Percentiles rank a stretch among this genome's conserved stretches.
Evolutionary conservation across 257 asterid species (phyloP).

Genomic region (Rauvolfia tetraphylla): DNA sequence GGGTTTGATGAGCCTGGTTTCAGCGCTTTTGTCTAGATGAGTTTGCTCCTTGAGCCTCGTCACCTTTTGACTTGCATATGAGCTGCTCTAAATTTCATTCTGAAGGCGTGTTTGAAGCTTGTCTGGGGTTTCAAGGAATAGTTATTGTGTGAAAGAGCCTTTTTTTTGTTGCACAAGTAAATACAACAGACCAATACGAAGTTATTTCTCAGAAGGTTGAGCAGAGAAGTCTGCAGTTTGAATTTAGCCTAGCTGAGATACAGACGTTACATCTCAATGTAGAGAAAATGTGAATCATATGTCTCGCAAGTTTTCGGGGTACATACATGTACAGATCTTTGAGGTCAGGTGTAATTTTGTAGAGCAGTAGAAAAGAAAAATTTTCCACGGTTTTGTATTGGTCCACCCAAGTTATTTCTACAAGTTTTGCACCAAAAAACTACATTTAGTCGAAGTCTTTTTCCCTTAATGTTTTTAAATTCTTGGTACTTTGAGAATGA

Average conservation of each 20-base stretch:
- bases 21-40: background rate
- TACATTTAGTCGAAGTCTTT: too few relatives aligned
- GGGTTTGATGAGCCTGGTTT: background rate
- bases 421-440: too few relatives aligned
- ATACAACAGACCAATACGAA: background rate
- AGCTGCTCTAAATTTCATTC: background rate
- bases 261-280: background rate
- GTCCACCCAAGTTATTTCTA: background rate
- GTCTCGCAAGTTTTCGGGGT: background rate
- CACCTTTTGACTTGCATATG: background rate
- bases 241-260: slow-evolving; percentile 5
- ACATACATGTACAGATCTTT: slow-evolving; percentile 26
- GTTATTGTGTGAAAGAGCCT: background rate
- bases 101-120: background rate
- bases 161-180: background rate
- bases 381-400: background rate
- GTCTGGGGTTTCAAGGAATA: background rate
- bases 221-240: background rate
- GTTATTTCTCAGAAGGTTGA: background rate
- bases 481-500: background rate
- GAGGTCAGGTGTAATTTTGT: slow-evolving; percentile 9
- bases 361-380: slow-evolving; percentile 9
- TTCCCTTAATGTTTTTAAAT: too few relatives aligned
- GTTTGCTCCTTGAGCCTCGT: background rate
- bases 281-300: background rate